Evolutionary conservation across 768 basidiomycete species (phyloP), one percentile per base, ranked within the genome.

Genomic region (Phlebiopsis gigantea): DNA sequence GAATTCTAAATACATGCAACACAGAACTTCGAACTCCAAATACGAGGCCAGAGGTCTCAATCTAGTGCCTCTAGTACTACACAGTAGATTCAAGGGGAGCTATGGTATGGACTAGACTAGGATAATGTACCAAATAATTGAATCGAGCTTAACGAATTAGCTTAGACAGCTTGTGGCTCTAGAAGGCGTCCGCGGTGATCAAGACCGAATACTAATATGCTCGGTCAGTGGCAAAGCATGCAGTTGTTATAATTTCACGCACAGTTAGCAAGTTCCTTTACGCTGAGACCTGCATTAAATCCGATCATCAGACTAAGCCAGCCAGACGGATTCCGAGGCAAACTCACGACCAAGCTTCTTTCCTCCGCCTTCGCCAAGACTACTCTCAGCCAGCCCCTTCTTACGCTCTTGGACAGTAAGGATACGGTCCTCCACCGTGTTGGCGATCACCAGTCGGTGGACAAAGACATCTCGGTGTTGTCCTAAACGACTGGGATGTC

Each of bases 381-480:
- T 77, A 8, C 81, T 80, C 64, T 85, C 83, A 7, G 84, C 81
- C 10, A 85, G 74, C 26, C 68, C 71, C 76, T 82, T 76, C 79
- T 87, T 87, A 55, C 81, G 73, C 42, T 80, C 76, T 61, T 88
- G 87, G 58, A 90, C 70, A 0, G 73, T 73, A 25, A 87, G 72
- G 29, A 91, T 82, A n/a, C 88, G 75, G 63, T 88, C 82, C 64
- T 90, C 88, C 29, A 86, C 81, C 0, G 82, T 84, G 58, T 82
- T 73, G 1, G 69, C 65, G 39, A 85, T 82, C 28, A 85, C 83
- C 5, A 85, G 73, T 9, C 83, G 78, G 41, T 82, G 71, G 12
- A 85, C 79, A 21, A 71, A 59, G 12, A 85, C 85, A 0, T 73
- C 55, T 24, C 79, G 73, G 9, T 60, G 69, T 63, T 86, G 85